Percentiles rank a stretch among this genome's conserved stretches.
phyloP scores from a whole-genome alignment of 2,329 filamentous ascomycete species.

The Trichoderma sp. region DNA sequence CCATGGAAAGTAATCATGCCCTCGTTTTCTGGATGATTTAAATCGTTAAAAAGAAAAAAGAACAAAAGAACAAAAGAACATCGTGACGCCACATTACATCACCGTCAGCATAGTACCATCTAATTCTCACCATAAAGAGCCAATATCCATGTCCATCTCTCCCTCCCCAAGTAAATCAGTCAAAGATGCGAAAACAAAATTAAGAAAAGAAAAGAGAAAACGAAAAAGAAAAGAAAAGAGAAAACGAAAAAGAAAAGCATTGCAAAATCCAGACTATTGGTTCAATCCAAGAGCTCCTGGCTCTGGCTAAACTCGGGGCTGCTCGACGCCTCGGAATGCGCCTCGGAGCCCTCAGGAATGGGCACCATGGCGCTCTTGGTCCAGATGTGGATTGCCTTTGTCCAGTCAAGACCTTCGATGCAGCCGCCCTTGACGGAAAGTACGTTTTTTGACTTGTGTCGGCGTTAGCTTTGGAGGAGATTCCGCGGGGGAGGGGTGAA shows the following conservation, averaged over 20 bases:
- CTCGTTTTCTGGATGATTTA: background rate
- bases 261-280: background rate
- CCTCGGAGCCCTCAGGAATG: slow-evolving; percentile 62
- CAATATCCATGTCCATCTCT: background rate
- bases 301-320: slow-evolving; percentile 42
- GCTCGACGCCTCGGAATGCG: slow-evolving; percentile 52
- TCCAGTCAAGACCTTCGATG: slow-evolving; percentile 61
- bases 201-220: background rate
- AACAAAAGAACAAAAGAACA: background rate
- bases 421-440: slow-evolving; percentile 67
- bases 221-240: background rate
- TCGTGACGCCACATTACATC: background rate
- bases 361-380: slow-evolving; percentile 65
- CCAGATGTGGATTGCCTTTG: slow-evolving; percentile 63
- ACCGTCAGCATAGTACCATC: background rate
- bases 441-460: slow-evolving; percentile 51
- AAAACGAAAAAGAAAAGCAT: too few relatives aligned
- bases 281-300: slow-evolving; percentile 46
- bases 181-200: background rate
- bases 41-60: background rate
- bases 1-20: background rate
- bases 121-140: background rate
- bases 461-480: slow-evolving; percentile 13
- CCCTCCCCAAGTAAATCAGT: background rate
- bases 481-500: too few relatives aligned